phyloP scores from a whole-genome alignment of 2,329 filamentous ascomycete genomes.

The Cercospora nicotianae region DNA sequence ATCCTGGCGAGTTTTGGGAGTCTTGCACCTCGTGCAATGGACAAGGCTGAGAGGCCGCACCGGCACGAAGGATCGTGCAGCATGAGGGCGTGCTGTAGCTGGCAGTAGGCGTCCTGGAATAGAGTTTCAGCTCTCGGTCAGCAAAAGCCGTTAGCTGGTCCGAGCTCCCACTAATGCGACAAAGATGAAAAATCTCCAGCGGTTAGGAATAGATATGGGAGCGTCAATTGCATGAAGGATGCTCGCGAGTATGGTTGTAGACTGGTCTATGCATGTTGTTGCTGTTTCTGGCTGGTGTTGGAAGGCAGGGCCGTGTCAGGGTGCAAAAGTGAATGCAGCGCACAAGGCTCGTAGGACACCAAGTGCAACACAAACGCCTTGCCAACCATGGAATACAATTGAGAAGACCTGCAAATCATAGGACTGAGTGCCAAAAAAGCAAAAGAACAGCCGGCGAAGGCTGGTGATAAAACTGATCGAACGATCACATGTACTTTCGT shows the following conservation, averaged over 20 bases:
- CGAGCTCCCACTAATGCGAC: not conserved
- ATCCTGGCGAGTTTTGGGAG: not conserved
- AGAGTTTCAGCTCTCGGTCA: constrained; percentile 1
- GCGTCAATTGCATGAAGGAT: not conserved
- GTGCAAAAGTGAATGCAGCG: not conserved
- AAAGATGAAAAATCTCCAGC: not conserved
- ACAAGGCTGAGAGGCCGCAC: constrained; percentile 16
- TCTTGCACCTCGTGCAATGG: not conserved
- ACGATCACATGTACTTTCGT: not conserved
- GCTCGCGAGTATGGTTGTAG: not conserved
- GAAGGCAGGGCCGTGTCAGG: not conserved
- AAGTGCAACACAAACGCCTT: too few species aligned
- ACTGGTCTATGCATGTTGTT: not conserved
- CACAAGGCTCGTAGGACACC: too few species aligned
- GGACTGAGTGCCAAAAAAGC: too few species aligned
- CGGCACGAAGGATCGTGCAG: constrained; percentile 9
- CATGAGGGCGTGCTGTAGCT: not conserved
- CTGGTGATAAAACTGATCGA: not conserved
- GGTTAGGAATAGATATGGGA: not conserved
- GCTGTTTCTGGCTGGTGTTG: not conserved
- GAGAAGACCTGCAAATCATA: too few species aligned
- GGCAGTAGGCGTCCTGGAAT: not conserved
- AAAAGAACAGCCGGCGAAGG: not conserved
- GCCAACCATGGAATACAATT: too few species aligned
- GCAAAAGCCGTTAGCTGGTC: not conserved